A percentile compares a stretch with the other conserved stretches of the same genome.
These are phyloP conservation scores for Crithidia mellificae DNA, from an alignment of 208 protist species.

Conservation along the genomic window DNA sequence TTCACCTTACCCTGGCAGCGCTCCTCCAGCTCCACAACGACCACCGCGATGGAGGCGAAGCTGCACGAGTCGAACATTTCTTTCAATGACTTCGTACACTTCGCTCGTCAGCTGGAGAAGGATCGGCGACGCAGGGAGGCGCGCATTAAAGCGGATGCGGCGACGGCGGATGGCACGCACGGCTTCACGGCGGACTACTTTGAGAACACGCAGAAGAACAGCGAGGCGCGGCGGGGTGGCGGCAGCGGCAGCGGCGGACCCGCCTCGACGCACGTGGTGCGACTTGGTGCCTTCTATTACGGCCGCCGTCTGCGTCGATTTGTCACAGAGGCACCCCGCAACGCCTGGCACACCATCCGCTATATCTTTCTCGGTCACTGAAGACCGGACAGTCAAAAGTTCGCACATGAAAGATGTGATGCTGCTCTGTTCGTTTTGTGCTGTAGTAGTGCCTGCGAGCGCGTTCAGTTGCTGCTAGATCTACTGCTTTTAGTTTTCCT, in stretches of 20 bases:
- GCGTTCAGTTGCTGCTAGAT: no score
- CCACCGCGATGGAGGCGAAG: conserved; percentile 29
- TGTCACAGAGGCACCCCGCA: conserved; percentile 25
- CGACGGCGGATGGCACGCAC: conserved; percentile 56
- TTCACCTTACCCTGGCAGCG: conserved; percentile 79
- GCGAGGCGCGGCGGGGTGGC: conserved; percentile 10
- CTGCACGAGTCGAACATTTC: conserved; percentile 24
- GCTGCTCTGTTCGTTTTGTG: no score
- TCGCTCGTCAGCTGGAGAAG: conserved; percentile 41
- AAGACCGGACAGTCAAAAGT: not conserved
- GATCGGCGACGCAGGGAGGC: conserved; percentile 31
- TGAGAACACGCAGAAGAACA: conserved; percentile 29
- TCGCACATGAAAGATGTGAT: not conserved
- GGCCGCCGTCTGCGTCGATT: conserved; percentile 10
- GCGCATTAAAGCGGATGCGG: conserved; percentile 35
- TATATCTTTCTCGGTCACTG: conserved; percentile 43
- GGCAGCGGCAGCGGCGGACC: not conserved
- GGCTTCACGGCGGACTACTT: conserved; percentile 79
- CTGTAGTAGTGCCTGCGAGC: no score
- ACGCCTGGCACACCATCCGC: conserved; percentile 35
- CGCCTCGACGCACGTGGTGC: conserved; percentile 7
- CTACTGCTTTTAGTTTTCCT: no score
- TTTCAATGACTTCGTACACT: conserved; percentile 46
- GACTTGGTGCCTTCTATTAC: conserved; percentile 37
- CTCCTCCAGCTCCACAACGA: conserved; percentile 27